phyloP scores from a whole-genome alignment of 306 rosid species.

The Geum urbanum region DNA sequence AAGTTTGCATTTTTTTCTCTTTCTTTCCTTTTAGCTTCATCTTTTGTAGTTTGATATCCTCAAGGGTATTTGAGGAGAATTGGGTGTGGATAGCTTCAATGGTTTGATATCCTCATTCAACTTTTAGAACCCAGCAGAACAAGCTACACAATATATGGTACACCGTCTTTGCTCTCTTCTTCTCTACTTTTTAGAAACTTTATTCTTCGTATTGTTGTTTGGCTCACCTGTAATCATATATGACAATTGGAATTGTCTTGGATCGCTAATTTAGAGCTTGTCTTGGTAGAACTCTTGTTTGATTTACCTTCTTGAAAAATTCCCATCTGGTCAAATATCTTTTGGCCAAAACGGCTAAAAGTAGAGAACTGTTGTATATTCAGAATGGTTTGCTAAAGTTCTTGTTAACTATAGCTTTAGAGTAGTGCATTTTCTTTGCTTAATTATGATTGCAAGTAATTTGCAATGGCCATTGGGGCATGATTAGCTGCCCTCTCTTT shows the following conservation, averaged over 20 bases:
- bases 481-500: no score
- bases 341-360: no score
- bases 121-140: conserved; percentile 39
- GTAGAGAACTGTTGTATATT: no score
- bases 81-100: conserved; percentile 28
- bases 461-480: no score
- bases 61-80: not conserved
- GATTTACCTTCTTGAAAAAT: no score
- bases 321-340: no score
- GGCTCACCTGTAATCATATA: not conserved
- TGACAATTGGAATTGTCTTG: conserved; percentile 13
- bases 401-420: no score
- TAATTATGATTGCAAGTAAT: no score
- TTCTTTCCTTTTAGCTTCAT: not conserved
- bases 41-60: conserved; percentile 9
- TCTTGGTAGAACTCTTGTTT: no score
- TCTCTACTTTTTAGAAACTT: not conserved
- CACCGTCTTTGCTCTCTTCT: conserved; percentile 22
- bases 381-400: no score
- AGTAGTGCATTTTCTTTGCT: no score
- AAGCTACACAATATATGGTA: conserved; percentile 40
- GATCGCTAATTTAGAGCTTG: no score
- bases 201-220: not conserved
- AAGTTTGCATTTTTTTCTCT: not conserved
- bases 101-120: conserved; percentile 49